Base-by-base conservation (phyloP, 2,329 filamentous ascomycete genomes). In the Cladophialophora carrionii region DNA sequence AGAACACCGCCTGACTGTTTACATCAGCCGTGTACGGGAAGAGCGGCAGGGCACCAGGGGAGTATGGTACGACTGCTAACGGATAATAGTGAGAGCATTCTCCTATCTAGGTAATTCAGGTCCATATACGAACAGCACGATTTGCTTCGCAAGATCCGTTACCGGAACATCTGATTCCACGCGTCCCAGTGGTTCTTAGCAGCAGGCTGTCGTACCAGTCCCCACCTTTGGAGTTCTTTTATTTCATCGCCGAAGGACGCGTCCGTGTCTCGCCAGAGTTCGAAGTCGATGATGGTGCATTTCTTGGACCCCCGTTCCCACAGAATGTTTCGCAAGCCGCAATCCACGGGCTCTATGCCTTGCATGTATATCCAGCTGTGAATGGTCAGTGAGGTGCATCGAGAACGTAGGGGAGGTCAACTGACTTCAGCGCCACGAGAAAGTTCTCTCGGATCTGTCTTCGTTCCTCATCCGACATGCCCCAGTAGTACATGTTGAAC, bases 241-340 rank as follows among this genome's bases (percentile, higher is more conserved):
- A 17, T 63, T 20, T 71, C 70, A 43, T 70, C 62, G n/a, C 46
- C 41, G n/a, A 68, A 41, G 2, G 43, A 22, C 4, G 24, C 51
- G 4, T 67, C 64, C 2, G 63, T 53, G 14, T 62, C 62, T 26
- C 69, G 63, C 70, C 70, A 71, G 6, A 71, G 48, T 46, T 71
- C 70, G 48, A 71, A 70, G 51, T 71, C 70, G 43, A 71, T 70
- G 24, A 71, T 69, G 29, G 63, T 68, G 48, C 68, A 70, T 61
- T 29, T 68, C 29, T 62, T 57, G 9, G 63, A 68, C 55, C 63
- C 66, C 12, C 34, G 57, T 17, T 68, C 66, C 70, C 70, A 71
- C 26, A 71, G 48, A 17, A 71, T 60, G 57, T 71, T 71, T 7
- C 70, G 62, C 55, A 71, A 43, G 5, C 64, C 70, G 57, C 70